Base-by-base conservation (phyloP, 305 asterid genomes). In the Lippia alba region DNA sequence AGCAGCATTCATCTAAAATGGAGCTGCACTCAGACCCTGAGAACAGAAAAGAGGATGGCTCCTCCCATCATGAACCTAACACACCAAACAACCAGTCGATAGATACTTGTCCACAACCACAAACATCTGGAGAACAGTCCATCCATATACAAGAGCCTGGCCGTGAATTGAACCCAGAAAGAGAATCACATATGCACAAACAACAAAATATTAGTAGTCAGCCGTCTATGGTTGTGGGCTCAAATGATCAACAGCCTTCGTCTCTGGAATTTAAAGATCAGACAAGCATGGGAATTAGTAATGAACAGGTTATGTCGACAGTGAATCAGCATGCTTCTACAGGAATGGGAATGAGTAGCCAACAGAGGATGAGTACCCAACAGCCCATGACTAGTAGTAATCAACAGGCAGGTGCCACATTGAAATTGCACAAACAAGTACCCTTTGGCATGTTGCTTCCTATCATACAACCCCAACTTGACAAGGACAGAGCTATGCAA, bases 381-480 rank as follows among this genome's bases (percentile, higher is more conserved):
- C 85, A 75, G 69, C 9, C 85, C 11, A 62, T 73, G 78, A 60
- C 87, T 8, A 63, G 65, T 63, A 64, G 73, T 73, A 75, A 33
- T 72, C 86, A 77, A 71, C 88, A 81, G 79, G 70, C 82, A 57
- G 82, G 78, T 44, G 72, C 67, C 58, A 8, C 86, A 6, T 60
- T 71, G 75, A 89, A 86, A 69, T 83, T 79, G 75, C 84, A 89
- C 66, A 88, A 87, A 75, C 97, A 88, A 79, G 92, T 87, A 67
- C 91, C 98, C 18, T 85, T 88, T 80, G 96, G 90, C 77, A 67
- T 85, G 92, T 73, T 94, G 85, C 96, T 92, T 78, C 94, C 98
- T 61, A 86, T 88, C 76, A 88, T 94, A 80, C 87, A 78, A 74
- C 94, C 97, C 68, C 97, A 84, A 75, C 96, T 92, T 69, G 98